Base-by-base conservation (phyloP, 192 early-diverging fungal genomes). In the Spinellus fusiger region DNA sequence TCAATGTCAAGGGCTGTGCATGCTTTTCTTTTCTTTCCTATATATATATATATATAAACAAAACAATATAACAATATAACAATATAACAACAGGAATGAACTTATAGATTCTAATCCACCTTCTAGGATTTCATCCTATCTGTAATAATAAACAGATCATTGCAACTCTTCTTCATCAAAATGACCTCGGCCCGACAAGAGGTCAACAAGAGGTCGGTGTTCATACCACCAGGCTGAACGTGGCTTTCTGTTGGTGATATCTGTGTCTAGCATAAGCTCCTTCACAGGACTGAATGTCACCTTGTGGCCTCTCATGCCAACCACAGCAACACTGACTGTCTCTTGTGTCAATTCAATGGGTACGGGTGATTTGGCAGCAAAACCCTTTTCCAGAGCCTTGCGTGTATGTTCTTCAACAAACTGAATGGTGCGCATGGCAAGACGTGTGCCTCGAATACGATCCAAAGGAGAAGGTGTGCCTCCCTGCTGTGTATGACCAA, bases 401-500 rank as follows among this genome's bases (percentile, higher is more conserved):
- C 52, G 61, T 33, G 84, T 81, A 49, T 81, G 77, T 31, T 76
- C 49, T 73, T 95, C 84, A 59, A 95, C 76, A 86, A 93, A 98
- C 32, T 91, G 81, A 54, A 96, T 66, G 40, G 86, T 78, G 51
- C 86, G 84, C 16, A 92, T 86, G 5, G 93, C 93, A 65, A 94
- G 75, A 13, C 86, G 84, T 49, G 88, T 91, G 18, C 92, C 96
- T 13, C 94, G 85, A 70, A 92, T 87, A 26, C 96, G 87, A 77
- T 98, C 96, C 53, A 95, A 67, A 15, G 96, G 94, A 27, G 86
- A 87, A 22, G 96, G 93, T 5, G 89, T 84, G 56, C 86, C 90
- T 44, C 96, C 96, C 73, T 98, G 96, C 74, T 96, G 96, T 59
- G 96, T 77, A 68, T 98, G 94, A 28, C 96, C 96, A 28, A 98